These are phyloP conservation scores for Pelargonium exstipulatum DNA, from an alignment of 441 rosid genomes.

Conservation along the genomic window DNA sequence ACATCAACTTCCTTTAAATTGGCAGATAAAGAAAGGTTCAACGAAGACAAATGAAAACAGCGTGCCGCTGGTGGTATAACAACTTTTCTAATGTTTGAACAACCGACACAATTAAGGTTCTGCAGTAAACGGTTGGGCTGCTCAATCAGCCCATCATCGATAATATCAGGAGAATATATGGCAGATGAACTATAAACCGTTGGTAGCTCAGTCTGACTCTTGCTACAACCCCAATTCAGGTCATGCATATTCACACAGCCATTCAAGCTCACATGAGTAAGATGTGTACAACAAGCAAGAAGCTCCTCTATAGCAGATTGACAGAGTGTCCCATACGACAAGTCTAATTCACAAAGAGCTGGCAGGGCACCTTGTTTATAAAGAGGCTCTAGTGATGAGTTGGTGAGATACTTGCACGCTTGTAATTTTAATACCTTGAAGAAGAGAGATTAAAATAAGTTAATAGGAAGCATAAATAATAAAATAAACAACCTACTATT, in stretches of 20 bases:
- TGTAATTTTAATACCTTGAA: constrained; percentile 81
- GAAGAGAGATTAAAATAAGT: constrained; percentile 5
- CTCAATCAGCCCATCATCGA: constrained; percentile 32
- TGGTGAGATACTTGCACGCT: constrained; percentile 89
- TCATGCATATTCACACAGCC: constrained; percentile 94
- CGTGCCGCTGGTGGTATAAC: constrained; percentile 66
- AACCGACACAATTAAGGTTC: constrained; percentile 87
- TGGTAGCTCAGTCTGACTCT: constrained; percentile 36
- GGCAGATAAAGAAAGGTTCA: constrained; percentile 78
- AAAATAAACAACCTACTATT: not conserved
- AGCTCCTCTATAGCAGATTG: constrained; percentile 91
- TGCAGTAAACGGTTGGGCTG: constrained; percentile 66
- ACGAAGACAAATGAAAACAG: constrained; percentile 62
- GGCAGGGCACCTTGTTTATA: constrained; percentile 80
- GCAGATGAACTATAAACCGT: constrained; percentile 26
- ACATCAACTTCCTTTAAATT: constrained; percentile 87
- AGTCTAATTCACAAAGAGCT: constrained; percentile 73
- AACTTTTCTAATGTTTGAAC: constrained; percentile 85
- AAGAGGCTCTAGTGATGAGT: constrained; percentile 84
- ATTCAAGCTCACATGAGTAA: constrained; percentile 88
- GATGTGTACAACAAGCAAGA: constrained; percentile 83
- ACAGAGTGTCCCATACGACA: constrained; percentile 88
- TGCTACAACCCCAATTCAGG: constrained; percentile 70
- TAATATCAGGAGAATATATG: constrained; percentile 23
- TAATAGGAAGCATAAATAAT: not conserved